Conservation (phyloP, 441 rosid genomes). For the Pelargonium citronellum region DNA sequence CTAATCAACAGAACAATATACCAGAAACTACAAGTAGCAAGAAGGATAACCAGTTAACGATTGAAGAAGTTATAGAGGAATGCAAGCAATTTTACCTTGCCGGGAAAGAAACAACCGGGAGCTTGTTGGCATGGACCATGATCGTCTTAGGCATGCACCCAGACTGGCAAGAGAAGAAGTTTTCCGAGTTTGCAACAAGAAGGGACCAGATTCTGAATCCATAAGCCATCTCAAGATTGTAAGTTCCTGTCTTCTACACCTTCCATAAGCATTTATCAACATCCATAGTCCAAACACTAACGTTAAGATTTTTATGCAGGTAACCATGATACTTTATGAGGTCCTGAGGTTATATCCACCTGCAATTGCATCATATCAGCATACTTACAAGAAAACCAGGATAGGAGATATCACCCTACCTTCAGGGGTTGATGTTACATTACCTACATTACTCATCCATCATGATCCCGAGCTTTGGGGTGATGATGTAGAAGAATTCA, state of each 20-base stretch:
- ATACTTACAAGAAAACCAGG: slow-evolving; percentile 28
- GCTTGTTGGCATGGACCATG: slow-evolving; percentile 40
- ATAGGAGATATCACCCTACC: slow-evolving; percentile 35
- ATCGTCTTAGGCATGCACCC: slow-evolving; percentile 47
- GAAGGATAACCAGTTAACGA: slow-evolving; percentile 22
- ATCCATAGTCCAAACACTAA: not conserved
- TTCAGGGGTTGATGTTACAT: slow-evolving; percentile 34
- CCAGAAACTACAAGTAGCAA: slow-evolving; percentile 19
- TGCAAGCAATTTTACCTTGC: slow-evolving; percentile 45
- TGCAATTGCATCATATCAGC: slow-evolving; percentile 27
- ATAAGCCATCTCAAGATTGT: slow-evolving; percentile 37
- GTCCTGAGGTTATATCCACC: slow-evolving; percentile 50
- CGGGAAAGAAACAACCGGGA: slow-evolving; percentile 50
- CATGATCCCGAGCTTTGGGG: slow-evolving; percentile 46
- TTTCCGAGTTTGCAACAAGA: slow-evolving; percentile 27
- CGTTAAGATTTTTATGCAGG: slow-evolving; percentile 27
- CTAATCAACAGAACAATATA: slow-evolving; percentile 19
- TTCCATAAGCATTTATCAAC: not conserved
- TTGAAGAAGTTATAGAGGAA: slow-evolving; percentile 45
- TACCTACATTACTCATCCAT: slow-evolving; percentile 41
- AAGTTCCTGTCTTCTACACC: slow-evolving; percentile 14
- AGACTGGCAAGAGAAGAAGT: slow-evolving; percentile 53
- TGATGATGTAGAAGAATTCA: slow-evolving; percentile 38
- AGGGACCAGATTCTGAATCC: slow-evolving; percentile 30
- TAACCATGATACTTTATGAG: slow-evolving; percentile 41